Percentiles rank a stretch among this genome's conserved stretches.
Conservation (phyloP, 164 flowering plant genomes). For the Sextonia rubra region DNA sequence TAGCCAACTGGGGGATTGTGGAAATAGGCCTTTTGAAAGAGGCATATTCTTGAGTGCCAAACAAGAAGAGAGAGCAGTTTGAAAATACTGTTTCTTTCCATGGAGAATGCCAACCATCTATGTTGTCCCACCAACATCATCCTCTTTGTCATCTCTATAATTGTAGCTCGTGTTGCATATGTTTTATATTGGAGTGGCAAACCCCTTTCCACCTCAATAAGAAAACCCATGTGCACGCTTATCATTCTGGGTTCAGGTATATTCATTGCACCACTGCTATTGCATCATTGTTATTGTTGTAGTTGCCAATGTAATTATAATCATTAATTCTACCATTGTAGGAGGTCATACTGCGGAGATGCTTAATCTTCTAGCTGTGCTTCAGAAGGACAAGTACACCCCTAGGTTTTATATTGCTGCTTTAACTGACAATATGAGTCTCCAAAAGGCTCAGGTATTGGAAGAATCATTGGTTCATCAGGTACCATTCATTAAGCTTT, state of each 20-base stretch:
- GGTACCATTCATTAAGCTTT: constrained; percentile 26
- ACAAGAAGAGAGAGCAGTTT: background rate
- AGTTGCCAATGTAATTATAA: background rate
- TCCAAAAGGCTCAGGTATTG: constrained; percentile 72
- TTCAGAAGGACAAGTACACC: constrained; percentile 55
- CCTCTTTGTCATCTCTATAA: constrained; percentile 10
- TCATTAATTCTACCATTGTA: constrained; percentile 19
- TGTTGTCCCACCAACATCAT: constrained; percentile 8
- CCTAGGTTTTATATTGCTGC: constrained; percentile 84
- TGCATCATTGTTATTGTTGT: background rate
- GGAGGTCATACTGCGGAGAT: constrained; percentile 99
- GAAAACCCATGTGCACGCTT: constrained; percentile 47
- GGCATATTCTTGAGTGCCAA: background rate
- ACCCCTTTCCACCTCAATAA: constrained; percentile 24
- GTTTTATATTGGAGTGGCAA: constrained; percentile 42
- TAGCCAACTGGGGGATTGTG: background rate
- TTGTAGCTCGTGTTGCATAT: constrained; percentile 41
- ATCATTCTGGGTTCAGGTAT: constrained; percentile 82
- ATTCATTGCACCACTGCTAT: background rate
- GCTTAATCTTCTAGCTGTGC: constrained; percentile 65
- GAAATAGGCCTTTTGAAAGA: background rate
- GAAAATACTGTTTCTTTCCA: background rate
- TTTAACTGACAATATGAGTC: constrained; percentile 89
- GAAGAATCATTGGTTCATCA: constrained; percentile 47
- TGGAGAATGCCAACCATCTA: constrained; percentile 1